Percentiles rank a stretch among this genome's conserved stretches.
Conservation (phyloP, 768 basidiomycete genomes). For the Guyanaporus albipodus region DNA sequence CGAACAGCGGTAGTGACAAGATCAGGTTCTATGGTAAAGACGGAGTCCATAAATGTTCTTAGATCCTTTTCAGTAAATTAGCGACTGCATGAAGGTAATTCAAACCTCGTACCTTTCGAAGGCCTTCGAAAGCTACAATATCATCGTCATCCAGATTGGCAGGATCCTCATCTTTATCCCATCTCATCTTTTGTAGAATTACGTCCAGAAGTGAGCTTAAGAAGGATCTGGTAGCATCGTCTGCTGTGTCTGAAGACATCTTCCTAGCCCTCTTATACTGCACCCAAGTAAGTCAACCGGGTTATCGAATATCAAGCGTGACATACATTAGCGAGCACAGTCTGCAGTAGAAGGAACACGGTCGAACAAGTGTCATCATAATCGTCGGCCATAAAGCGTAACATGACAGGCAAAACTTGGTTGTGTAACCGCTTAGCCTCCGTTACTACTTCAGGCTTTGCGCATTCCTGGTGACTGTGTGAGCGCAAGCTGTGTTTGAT, state of each 20-base stretch:
- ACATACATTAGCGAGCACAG: constrained; percentile 68
- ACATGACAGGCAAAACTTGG: constrained; percentile 72
- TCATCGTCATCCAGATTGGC: constrained; percentile 90
- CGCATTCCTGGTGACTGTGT: constrained; percentile 45
- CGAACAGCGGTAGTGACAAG: constrained; percentile 79
- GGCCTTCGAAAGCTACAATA: constrained; percentile 70
- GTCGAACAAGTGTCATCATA: constrained; percentile 88
- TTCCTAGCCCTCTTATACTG: constrained; percentile 81
- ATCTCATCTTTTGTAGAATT: constrained; percentile 84
- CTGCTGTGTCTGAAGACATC: constrained; percentile 55
- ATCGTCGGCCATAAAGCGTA: constrained; percentile 86
- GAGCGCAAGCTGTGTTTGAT: no score
- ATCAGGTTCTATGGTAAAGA: constrained; percentile 79
- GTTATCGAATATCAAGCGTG: background rate
- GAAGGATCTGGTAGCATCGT: constrained; percentile 70
- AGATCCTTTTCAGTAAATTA: constrained; percentile 58
- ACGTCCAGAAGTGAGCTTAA: constrained; percentile 73
- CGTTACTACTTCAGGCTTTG: constrained; percentile 53
- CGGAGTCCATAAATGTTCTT: constrained; percentile 80
- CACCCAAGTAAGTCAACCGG: constrained; percentile 5
- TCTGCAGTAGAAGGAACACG: constrained; percentile 75
- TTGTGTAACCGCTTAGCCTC: constrained; percentile 64
- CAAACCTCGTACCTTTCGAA: constrained; percentile 64
- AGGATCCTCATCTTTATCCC: constrained; percentile 76
- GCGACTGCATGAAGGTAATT: constrained; percentile 2